Evolutionary conservation across 2,329 filamentous ascomycete species (phyloP).

Genomic region (Fusarium ambrosium): DNA sequence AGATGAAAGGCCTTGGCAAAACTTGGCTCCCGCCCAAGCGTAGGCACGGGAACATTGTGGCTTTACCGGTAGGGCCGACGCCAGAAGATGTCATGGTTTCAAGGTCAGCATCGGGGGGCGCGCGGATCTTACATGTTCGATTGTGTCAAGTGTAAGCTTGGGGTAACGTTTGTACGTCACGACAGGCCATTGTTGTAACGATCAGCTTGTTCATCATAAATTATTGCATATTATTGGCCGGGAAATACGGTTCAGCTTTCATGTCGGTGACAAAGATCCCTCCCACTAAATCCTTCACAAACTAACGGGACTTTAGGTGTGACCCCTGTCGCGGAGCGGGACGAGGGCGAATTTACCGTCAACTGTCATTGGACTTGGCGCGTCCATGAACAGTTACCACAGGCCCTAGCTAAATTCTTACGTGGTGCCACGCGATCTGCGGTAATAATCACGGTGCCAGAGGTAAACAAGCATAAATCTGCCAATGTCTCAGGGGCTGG

Average conservation of each 20-base stretch:
- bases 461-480: constrained; percentile 9
- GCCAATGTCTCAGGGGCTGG: neutral
- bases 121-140: neutral
- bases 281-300: neutral
- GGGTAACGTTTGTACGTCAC: neutral
- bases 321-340: neutral
- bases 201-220: neutral
- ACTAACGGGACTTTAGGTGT: neutral
- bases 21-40: neutral
- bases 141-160: neutral
- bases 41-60: neutral
- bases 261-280: neutral
- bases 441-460: neutral
- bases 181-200: neutral
- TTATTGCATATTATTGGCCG: neutral
- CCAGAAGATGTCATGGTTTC: neutral
- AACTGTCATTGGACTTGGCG: neutral
- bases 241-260: neutral
- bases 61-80: neutral
- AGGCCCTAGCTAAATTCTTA: neutral
- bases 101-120: neutral
- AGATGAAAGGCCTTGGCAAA: neutral
- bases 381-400: neutral
- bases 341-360: neutral
- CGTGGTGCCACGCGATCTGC: neutral